Conservation (phyloP, 495 filamentous ascomycete genomes). For the Penicillium macrosclerotiorum region DNA sequence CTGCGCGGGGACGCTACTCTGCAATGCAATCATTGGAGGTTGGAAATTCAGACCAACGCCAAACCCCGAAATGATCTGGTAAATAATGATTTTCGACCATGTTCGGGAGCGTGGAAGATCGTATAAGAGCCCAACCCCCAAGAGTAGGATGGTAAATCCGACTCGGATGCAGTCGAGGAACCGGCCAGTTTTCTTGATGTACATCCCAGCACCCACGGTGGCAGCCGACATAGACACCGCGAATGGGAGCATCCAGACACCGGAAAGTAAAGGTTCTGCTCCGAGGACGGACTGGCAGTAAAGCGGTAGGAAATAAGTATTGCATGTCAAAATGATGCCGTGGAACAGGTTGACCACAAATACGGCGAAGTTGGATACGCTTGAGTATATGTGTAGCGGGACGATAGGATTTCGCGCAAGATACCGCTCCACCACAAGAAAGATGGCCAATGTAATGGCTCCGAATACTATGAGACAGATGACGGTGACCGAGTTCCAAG, state of each 20-base stretch:
- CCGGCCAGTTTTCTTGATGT: constrained; percentile 52
- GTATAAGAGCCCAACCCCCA: constrained; percentile 65
- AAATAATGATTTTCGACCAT: constrained; percentile 60
- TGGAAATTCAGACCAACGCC: constrained; percentile 69
- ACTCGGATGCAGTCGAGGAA: constrained; percentile 52
- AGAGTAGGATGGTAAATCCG: constrained; percentile 55
- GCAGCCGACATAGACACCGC: constrained; percentile 59
- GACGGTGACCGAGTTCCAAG: constrained; percentile 67
- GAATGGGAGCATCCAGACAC: constrained; percentile 70
- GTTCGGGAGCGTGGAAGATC: constrained; percentile 46
- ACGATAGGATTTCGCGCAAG: constrained; percentile 68
- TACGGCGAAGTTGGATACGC: constrained; percentile 43
- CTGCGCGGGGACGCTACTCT: no score
- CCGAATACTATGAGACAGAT: constrained; percentile 74
- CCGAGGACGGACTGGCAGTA: constrained; percentile 60
- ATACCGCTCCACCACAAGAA: constrained; percentile 64
- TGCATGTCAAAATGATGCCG: constrained; percentile 43
- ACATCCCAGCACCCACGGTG: constrained; percentile 45
- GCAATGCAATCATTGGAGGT: constrained; percentile 1
- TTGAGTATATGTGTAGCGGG: constrained; percentile 61
- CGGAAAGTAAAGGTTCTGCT: constrained; percentile 61
- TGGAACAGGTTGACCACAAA: constrained; percentile 39
- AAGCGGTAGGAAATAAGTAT: constrained; percentile 51
- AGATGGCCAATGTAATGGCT: constrained; percentile 51
- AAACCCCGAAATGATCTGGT: constrained; percentile 46